phyloP scores from a whole-genome alignment of 2,329 filamentous ascomycete genomes.

The Zelopaecilomyces penicillatus region DNA sequence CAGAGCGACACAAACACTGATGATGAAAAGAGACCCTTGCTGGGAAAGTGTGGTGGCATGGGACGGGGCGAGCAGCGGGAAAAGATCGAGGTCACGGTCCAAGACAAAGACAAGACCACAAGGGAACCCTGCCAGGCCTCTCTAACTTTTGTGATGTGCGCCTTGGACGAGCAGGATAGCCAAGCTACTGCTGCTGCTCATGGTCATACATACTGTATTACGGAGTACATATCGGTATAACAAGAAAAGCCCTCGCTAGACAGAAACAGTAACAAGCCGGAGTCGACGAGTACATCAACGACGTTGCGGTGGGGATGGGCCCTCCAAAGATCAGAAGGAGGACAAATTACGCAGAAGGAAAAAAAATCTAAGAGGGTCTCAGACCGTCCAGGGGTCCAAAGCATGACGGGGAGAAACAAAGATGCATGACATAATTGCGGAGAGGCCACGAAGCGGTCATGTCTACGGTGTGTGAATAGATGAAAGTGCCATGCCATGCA shows the following conservation, averaged over 20 bases:
- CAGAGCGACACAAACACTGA: constrained; percentile 5
- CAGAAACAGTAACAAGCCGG: constrained; percentile 5
- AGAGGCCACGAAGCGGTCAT: constrained; percentile 14
- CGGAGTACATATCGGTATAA: constrained; percentile 6
- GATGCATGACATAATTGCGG: constrained; percentile 41
- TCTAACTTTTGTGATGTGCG: constrained; percentile 10
- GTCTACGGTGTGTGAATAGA: neutral
- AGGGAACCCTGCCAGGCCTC: constrained; percentile 11
- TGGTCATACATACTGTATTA: constrained; percentile 5
- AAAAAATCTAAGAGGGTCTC: constrained; percentile 8
- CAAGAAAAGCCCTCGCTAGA: constrained; percentile 7
- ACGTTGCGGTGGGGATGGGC: constrained; percentile 5
- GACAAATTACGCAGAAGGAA: constrained; percentile 8
- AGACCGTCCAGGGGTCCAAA: constrained; percentile 6
- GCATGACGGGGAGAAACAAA: constrained; percentile 9
- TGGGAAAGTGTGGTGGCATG: constrained; percentile 5
- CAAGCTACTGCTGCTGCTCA: constrained; percentile 4
- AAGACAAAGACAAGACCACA: constrained; percentile 15
- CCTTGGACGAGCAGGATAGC: constrained; percentile 6
- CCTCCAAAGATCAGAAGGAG: constrained; percentile 3
- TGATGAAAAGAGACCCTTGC: constrained; percentile 6
- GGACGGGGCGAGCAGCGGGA: constrained; percentile 5
- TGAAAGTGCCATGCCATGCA: neutral
- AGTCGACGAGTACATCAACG: constrained; percentile 6
- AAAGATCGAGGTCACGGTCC: constrained; percentile 4